phyloP scores from a whole-genome alignment of 495 filamentous ascomycete species.

The Aspergillus heteromorphus region DNA sequence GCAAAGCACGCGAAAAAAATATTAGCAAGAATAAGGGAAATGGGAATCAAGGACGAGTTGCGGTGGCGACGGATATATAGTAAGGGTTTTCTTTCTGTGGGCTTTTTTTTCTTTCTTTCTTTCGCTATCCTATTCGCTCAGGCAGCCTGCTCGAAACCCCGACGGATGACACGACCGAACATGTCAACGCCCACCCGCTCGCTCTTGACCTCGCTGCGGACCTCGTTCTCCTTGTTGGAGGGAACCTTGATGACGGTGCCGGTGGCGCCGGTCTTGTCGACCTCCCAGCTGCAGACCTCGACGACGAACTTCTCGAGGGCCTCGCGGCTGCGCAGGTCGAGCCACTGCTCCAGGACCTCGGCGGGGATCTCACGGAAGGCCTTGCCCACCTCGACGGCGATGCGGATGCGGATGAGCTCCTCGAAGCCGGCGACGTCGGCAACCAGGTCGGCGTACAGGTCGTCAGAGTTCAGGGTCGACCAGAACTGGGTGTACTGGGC shows the following conservation, averaged over 20 bases:
- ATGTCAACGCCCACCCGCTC: conserved; percentile 75
- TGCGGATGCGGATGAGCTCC: conserved; percentile 88
- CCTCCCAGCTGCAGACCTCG: conserved; percentile 83
- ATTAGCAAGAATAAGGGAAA: conserved; percentile 14
- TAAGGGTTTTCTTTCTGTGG: too few relatives aligned
- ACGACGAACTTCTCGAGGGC: conserved; percentile 74
- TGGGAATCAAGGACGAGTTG: neutral
- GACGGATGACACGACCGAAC: conserved; percentile 83
- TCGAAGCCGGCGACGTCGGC: conserved; percentile 95
- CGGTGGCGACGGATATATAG: neutral
- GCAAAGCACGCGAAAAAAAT: conserved; percentile 7
- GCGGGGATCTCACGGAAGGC: conserved; percentile 77
- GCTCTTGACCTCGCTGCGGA: conserved; percentile 88
- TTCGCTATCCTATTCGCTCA: conserved; percentile 29
- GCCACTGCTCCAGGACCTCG: conserved; percentile 75
- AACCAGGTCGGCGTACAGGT: conserved; percentile 91
- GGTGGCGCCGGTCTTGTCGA: conserved; percentile 40
- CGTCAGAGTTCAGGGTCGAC: conserved; percentile 85
- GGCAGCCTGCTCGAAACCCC: conserved; percentile 87
- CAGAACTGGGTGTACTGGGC: conserved; percentile 90
- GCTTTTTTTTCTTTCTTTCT: neutral
- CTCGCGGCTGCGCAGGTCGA: conserved; percentile 66
- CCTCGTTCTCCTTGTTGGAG: conserved; percentile 96
- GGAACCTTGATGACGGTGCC: conserved; percentile 67
- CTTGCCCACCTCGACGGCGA: conserved; percentile 84